Evolutionary conservation across 345 rosid species (phyloP), one percentile per base, ranked within the genome.

Genomic region (Iberis pinnata): DNA sequence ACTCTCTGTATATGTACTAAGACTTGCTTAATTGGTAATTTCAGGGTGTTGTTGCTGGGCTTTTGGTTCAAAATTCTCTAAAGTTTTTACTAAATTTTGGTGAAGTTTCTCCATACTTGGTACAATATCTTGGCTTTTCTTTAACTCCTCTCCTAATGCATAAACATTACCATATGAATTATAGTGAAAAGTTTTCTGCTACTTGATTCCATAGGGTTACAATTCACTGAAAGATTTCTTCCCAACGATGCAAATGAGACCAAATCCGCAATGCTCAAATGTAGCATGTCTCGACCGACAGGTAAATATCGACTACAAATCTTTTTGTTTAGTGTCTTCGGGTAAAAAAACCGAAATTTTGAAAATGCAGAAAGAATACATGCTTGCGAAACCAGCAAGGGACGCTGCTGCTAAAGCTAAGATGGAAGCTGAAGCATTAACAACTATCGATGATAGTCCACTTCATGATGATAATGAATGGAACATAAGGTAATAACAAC

Each of bases 21-120:
- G 8, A 25, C 18, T 35, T 50, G 31, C 14, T 41, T 56, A 26
- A 9, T 63, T 59, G 50, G 50, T 20, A 58, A 73, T 63, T n/a
- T 54, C 84, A 88, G 96, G 96, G 95, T 68, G 98, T 92, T 72
- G 83, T 92, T 70, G 93, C 96, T 0, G 98, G 98, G 44, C 90
- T 81, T 43, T 73, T 92, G 63, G 89, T 92, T 63, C 96, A 92
- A 68, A 92, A 81, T 63, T 79, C 98, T 6, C 84, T 92, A 32
- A 88, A 88, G 74, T 80, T 76, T 67, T 68, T 92, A 56, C 79
- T 92, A 55, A 79, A 76, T 22, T 88, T 88, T 71, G 98, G 98
- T 49, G 71, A 80, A 14, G 93, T 88, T 44, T 83, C 98, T 43
- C 86, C 95, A 4, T 88, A 88, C 77, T 68, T 83, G 88, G 96